Evolutionary conservation across 202 grass and related monocot genomes (phyloP).

Genomic region (Setaria italica): DNA sequence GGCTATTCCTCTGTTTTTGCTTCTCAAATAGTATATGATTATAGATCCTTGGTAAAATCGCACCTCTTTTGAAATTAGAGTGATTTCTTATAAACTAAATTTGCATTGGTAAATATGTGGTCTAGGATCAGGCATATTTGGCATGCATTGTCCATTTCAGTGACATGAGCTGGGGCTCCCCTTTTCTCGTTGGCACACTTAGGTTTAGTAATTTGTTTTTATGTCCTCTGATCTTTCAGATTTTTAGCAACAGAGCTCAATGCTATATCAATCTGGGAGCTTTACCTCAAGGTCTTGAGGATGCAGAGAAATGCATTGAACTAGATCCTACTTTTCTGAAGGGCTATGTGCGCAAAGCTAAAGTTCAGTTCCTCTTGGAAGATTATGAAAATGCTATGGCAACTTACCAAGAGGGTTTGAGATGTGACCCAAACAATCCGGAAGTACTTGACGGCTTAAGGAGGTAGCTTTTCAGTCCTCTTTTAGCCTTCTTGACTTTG

Average conservation of each 20-base stretch:
- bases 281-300: slow-evolving; percentile 51
- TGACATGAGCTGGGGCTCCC: too few species aligned
- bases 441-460: not conserved
- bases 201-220: not conserved
- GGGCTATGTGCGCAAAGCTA: slow-evolving; percentile 62
- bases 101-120: too few species aligned
- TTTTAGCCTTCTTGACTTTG: not conserved
- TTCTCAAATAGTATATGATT: not conserved
- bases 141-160: too few species aligned
- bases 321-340: slow-evolving; percentile 60
- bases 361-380: slow-evolving; percentile 47
- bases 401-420: not conserved
- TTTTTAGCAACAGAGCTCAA: slow-evolving; percentile 67
- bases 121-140: too few species aligned
- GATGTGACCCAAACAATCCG: not conserved
- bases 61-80: too few species aligned
- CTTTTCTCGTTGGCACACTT: too few species aligned
- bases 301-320: slow-evolving; percentile 37
- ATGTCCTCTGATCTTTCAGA: slow-evolving; percentile 32
- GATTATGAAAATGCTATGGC: slow-evolving; percentile 33
- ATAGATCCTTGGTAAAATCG: too few species aligned
- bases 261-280: slow-evolving; percentile 48
- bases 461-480: not conserved
- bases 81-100: too few species aligned
- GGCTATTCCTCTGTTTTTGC: not conserved